Base-by-base conservation (phyloP, 306 rosid genomes). In the Styphnolobium japonicum region DNA sequence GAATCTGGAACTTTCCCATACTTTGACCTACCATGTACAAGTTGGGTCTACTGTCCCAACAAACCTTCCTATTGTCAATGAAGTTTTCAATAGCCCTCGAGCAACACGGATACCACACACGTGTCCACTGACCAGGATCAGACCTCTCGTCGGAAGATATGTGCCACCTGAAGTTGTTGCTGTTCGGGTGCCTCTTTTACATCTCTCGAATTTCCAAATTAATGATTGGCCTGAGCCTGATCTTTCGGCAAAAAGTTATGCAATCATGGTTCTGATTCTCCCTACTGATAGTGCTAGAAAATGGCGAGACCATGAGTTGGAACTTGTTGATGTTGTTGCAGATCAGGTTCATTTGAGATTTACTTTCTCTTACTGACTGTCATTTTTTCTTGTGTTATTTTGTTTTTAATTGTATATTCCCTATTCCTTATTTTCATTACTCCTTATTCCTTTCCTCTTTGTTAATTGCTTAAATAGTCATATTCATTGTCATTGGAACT, bases 161-260 rank as follows among this genome's bases (percentile, higher is more conserved):
- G 80, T 88, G 65, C 89, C 90, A 5, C 97, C 97, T 25, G 98
- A 92, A 81, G 93, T 88, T 71, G 96, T 92, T 74, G 98, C 98
- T 25, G 90, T 95, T 45, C 84, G 98, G 64, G 97, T 95, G 63
- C 98, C 98, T 2, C 92, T 95, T 51, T 51, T 95, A 16, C 76
- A 90, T 84, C 91, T 91, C 60, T 92, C 98, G 12, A 88, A 92
- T 84, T 92, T 95, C 74, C 97, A 92, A 81, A 85, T 86, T 57
- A 88, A 91, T 75, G 97, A 88, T 69, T 92, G 94, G 97, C 90
- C 94, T 53, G 98, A 95, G 97, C 90, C 94, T 53, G 98, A 95
- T 75, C 82, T 84, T 63, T 88, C 94, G 11, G 85, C 93, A 5
- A 91, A 80, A 71, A 87, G 92, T 81, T 95, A 83, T 61, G 98